Evolutionary conservation across 306 rosid genomes (phyloP), one percentile per base, ranked within the genome.

Genomic region (Ammopiptanthus mongolicus): DNA sequence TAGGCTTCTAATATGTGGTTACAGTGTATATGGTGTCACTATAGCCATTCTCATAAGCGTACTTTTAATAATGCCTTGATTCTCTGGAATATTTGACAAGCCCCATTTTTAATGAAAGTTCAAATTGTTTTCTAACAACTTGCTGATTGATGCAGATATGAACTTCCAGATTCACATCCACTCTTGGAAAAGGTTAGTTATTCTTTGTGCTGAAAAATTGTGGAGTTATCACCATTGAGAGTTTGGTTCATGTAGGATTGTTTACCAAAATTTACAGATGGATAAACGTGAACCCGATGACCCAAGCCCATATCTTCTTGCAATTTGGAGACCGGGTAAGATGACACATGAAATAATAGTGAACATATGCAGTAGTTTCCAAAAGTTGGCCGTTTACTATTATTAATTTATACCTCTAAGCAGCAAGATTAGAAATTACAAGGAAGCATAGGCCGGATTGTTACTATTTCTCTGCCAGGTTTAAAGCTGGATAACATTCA

Each of bases 271-370:
- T 79, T 77, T 81, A 66, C 90, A 94, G 98, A 88, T 90, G 92
- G 91, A 91, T 74, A 81, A 64, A 77, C 86, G 95, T 31, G 93
- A 94, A 79, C 95, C 91, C 22, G 96, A 94, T 78, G 98, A 94
- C 74, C 98, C 98, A 44, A 91, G 96, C 76, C 98, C 97, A 17
- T 94, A 94, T 66, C 96, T 91, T 82, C 97, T 94, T 81, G 97
- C 97, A 52, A 90, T 91, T 86, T 94, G 98, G 96, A 85, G 90
- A 68, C 98, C 98, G 82, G 97, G 98, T 94, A 82, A 70, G 84
- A n/a, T n/a, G n/a, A n/a, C n/a, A n/a, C 2, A 23, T 23, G 25
- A 23, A 23, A 23, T 23, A 23, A 23, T 37, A 67, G 51, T 25
- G 21, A 21, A 51, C 51, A 74, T 5, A 10, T 8, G 14, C 36